phyloP scores from a whole-genome alignment of 2,329 filamentous ascomycete species.

The Cadophora sp. region DNA sequence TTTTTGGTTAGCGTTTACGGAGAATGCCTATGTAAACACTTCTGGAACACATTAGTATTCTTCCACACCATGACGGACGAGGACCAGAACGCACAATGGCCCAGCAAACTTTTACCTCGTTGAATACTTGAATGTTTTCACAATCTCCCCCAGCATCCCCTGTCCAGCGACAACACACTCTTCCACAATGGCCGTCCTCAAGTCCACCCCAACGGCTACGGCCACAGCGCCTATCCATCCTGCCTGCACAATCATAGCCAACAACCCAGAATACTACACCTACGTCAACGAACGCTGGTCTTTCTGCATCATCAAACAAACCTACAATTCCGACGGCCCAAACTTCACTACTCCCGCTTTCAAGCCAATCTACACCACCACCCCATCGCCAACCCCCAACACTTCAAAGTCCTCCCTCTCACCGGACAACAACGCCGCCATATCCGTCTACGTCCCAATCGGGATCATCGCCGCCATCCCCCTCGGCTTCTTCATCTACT shows the following conservation, averaged over 20 bases:
- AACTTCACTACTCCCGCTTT: not conserved
- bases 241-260: not conserved
- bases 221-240: not conserved
- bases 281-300: not conserved
- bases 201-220: not conserved
- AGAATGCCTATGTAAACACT: not conserved
- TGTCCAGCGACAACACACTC: not conserved
- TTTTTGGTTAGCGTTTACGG: not conserved
- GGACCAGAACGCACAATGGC: not conserved
- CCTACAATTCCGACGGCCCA: not conserved
- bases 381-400: not conserved
- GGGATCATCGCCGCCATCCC: not conserved
- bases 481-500: not conserved
- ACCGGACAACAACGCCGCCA: too few relatives aligned
- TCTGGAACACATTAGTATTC: not conserved
- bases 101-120: not conserved
- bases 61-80: not conserved
- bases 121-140: not conserved
- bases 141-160: not conserved
- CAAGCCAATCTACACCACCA: not conserved
- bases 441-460: not conserved
- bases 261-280: not conserved
- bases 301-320: not conserved
- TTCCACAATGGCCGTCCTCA: not conserved
- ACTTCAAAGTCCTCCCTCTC: too few relatives aligned